phyloP scores from a whole-genome alignment of 345 rosid species.

The Isatis tinctoria region DNA sequence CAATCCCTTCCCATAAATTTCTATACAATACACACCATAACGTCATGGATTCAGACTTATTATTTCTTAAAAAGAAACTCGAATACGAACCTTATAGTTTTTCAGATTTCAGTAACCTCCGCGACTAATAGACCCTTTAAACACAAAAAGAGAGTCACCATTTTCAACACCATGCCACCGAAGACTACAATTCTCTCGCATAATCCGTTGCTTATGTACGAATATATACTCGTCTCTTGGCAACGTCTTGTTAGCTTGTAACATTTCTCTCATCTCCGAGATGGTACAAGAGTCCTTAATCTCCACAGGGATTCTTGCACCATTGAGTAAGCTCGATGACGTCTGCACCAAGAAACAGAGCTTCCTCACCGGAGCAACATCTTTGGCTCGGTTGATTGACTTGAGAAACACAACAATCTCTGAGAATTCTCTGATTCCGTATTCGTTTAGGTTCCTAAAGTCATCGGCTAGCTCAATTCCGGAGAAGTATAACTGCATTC shows the following conservation, averaged over 20 bases:
- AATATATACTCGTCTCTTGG: constrained; percentile 74
- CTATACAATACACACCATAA: background rate
- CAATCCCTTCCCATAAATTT: background rate
- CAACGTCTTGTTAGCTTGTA: constrained; percentile 46
- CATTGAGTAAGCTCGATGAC: constrained; percentile 62
- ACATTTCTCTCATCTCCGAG: constrained; percentile 47
- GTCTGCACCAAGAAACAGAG: constrained; percentile 59
- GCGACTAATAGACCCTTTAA: constrained; percentile 59
- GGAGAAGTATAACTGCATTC: constrained; percentile 57
- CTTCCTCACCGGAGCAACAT: constrained; percentile 39
- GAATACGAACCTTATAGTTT: background rate
- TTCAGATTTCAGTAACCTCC: background rate
- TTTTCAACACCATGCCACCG: constrained; percentile 77
- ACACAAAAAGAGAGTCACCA: constrained; percentile 69
- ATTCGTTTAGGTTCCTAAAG: constrained; percentile 57
- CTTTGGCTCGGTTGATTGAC: constrained; percentile 35
- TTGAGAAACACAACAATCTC: constrained; percentile 63
- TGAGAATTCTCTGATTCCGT: constrained; percentile 55
- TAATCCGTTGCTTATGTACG: constrained; percentile 80
- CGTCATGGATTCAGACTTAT: background rate
- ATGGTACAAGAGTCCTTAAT: constrained; percentile 56
- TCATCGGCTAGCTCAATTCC: constrained; percentile 73
- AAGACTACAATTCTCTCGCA: constrained; percentile 67
- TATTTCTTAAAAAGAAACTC: background rate
- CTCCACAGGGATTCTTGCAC: constrained; percentile 65